Conservation (phyloP, 495 filamentous ascomycete species). For the Xylaria cubensis region DNA sequence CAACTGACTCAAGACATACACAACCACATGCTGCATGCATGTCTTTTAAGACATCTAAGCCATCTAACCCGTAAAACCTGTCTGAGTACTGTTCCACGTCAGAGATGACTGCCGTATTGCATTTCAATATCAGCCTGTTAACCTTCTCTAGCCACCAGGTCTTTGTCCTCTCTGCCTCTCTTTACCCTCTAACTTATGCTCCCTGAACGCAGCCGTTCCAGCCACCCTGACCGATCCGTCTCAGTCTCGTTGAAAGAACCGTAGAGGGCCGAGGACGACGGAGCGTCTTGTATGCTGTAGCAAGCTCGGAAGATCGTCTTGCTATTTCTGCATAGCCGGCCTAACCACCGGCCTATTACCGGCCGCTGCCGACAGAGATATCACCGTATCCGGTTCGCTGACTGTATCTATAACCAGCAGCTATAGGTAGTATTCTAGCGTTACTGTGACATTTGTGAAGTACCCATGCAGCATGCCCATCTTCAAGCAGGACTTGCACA, state of each 20-base stretch:
- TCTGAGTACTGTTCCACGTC: constrained; percentile 17
- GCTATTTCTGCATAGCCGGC: not conserved
- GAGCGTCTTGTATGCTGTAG: not conserved
- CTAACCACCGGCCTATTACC: not conserved
- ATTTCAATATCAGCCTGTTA: constrained; percentile 8
- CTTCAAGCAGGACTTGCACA: constrained; percentile 56
- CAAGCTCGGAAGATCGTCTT: not conserved
- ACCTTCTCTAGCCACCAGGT: constrained; percentile 1
- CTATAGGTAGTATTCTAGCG: constrained; percentile 10
- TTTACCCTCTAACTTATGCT: not conserved
- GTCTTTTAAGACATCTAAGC: not conserved
- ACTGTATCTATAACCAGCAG: constrained; percentile 3
- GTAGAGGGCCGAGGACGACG: not conserved
- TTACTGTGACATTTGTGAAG: constrained; percentile 18
- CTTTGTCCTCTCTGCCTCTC: not conserved
- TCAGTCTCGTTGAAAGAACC: not conserved
- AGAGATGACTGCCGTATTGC: not conserved
- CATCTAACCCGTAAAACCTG: constrained; percentile 10
- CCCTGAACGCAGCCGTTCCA: not conserved
- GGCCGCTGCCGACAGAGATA: constrained; percentile 5
- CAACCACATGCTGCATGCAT: not conserved
- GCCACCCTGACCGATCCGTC: not conserved
- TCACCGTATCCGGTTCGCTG: not conserved
- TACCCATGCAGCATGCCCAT: constrained; percentile 61
- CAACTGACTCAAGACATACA: not conserved